Evolutionary conservation across 495 filamentous ascomycete genomes (phyloP), one percentile per base, ranked within the genome.

Genomic region (Penicillium verhagenii): DNA sequence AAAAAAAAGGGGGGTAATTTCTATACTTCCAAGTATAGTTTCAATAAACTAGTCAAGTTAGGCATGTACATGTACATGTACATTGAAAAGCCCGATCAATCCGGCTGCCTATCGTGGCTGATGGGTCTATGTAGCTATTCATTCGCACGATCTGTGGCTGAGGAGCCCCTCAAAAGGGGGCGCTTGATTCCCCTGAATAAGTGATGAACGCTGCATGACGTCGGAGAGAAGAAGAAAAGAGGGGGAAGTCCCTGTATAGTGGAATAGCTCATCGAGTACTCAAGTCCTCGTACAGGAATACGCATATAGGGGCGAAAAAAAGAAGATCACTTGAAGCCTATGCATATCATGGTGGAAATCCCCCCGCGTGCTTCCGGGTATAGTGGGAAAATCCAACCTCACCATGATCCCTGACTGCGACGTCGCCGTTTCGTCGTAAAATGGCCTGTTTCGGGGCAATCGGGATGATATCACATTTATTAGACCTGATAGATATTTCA

Each of bases 41-140:
- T n/a, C n/a, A n/a, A n/a, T n/a, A n/a, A n/a, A n/a, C n/a, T n/a
- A n/a, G n/a, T n/a, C n/a, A n/a, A n/a, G n/a, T n/a, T n/a, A n/a
- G n/a, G n/a, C n/a, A n/a, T n/a, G n/a, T n/a, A n/a, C n/a, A n/a
- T n/a, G n/a, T n/a, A n/a, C n/a, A n/a, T n/a, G n/a, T n/a, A n/a
- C n/a, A n/a, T n/a, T n/a, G n/a, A 11, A n/a, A 2, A n/a, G 13
- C 14, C 33, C 18, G 52, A 47, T 54, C 43, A 48, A 58, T 56
- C 23, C 47, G 52, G 56, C 49, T 62, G 59, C 59, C 59, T 62
- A 33, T 47, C 51, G 59, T 58, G 59, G 59, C 59, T 62, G 31
- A 31, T 14, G 16, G 46, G n/a, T 46, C 43, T 46, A 26, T 26
- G 21, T n/a, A 50, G 44, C 44, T 47, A 42, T 25, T 52, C 52